Percentiles rank a stretch among this genome's conserved stretches.
Conservation (phyloP, 2,329 filamentous ascomycete genomes). For the Bimuria novae-zelandiae region DNA sequence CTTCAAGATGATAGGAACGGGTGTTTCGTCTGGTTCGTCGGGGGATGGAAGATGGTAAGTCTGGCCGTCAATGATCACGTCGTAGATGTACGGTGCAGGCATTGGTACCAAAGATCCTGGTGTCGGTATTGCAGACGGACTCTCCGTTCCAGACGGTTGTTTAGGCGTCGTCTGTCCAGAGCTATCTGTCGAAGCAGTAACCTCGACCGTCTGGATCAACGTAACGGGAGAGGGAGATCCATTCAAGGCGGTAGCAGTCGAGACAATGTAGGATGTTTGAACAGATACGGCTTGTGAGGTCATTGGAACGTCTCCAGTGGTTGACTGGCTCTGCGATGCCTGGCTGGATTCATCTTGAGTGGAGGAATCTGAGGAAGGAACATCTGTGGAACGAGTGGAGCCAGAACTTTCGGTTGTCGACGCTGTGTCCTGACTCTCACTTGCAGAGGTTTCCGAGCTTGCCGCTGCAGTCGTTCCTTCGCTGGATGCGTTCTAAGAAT, state of each 20-base stretch:
- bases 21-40: conserved; percentile 11
- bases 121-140: not conserved
- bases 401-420: not conserved
- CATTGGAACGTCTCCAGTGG: not conserved
- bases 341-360: not conserved
- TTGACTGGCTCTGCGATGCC: not conserved
- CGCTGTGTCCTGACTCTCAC: not conserved
- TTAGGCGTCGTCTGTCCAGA: not conserved
- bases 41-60: conserved; percentile 18
- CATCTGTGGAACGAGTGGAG: not conserved
- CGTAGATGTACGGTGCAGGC: conserved; percentile 10
- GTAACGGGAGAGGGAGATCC: conserved; percentile 1
- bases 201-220: not conserved
- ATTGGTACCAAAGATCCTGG: not conserved
- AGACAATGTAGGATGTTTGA: not conserved
- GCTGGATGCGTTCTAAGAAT: not conserved
- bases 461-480: not conserved
- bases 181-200: not conserved
- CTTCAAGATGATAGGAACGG: conserved; percentile 16
- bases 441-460: not conserved
- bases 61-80: conserved; percentile 16
- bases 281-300: not conserved
- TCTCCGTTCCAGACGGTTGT: not conserved
- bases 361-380: not conserved
- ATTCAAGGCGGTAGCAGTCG: conserved; percentile 2